Evolutionary conservation across 495 filamentous ascomycete species (phyloP), one percentile per base, ranked within the genome.

Genomic region (Penicillium steckii): DNA sequence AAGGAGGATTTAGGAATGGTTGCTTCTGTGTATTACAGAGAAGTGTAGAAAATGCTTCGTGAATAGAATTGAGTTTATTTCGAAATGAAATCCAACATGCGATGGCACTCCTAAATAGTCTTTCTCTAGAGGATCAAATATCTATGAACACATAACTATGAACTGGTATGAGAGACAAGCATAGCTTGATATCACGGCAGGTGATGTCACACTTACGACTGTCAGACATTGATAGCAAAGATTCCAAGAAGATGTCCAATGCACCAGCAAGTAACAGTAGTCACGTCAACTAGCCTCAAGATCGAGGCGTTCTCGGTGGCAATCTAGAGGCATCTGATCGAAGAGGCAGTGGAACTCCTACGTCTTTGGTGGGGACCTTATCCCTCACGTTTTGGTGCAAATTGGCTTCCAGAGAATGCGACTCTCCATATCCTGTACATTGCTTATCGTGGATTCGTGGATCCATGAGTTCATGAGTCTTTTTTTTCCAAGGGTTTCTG

Each of bases 171-270:
- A 35, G 18, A 19, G 19, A 15, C 19, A 41, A n/a, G 27, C 47
- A 35, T 46, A 50, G 18, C 25, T 27, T 23, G 29, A 43, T 50
- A 46, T 48, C 41, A 42, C 19, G 15, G 26, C 21, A 18, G 22
- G 51, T 72, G 70, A 74, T 70, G 69, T 74, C 70, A 74, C 52
- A 37, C 56, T 74, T 69, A 74, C 69, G 61, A 55, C 49, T 24
- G n/a, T 12, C 23, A 10, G 17, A n/a, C 33, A 37, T 23, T 18
- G 10, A 13, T 26, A 24, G 13, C 27, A 37, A 42, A 47, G 29
- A n/a, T 38, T 17, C 30, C 27, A 57, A 24, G 25, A 37, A 52
- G 44, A 44, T 53, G 24, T 46, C 50, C 45, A 37, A 40, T 13
- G 41, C 19, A 24, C 22, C 37, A 25, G 15, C 8, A 1, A 21